Evolutionary conservation across 1,284 basidiomycete species (phyloP).

Genomic region (Austroboletus rostrupii): DNA sequence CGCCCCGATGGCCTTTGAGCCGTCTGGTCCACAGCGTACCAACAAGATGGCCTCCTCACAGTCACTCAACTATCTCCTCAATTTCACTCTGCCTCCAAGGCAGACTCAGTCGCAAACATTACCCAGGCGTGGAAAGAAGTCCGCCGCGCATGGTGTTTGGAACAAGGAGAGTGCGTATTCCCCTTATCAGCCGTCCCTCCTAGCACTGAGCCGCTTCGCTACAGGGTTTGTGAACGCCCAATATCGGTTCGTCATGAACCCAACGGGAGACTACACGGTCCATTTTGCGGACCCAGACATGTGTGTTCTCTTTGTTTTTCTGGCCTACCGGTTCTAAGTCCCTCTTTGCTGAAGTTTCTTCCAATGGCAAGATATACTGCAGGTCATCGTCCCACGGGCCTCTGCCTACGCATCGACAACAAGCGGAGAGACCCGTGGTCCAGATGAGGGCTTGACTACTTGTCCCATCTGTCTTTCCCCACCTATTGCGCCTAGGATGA

Average conservation of each 20-base stretch:
- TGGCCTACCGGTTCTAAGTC: slow-evolving; percentile 4
- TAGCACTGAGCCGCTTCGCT: slow-evolving; percentile 10
- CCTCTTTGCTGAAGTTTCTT: slow-evolving; percentile 63
- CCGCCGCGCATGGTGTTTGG: slow-evolving; percentile 61
- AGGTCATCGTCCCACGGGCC: slow-evolving; percentile 86
- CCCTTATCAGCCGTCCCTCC: slow-evolving; percentile 7
- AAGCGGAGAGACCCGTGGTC: slow-evolving; percentile 34
- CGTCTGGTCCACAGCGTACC: slow-evolving; percentile 46
- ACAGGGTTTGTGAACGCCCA: slow-evolving; percentile 90
- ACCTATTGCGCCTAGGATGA: slow-evolving; percentile 92
- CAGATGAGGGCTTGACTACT: slow-evolving; percentile 62
- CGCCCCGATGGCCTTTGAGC: slow-evolving; percentile 38
- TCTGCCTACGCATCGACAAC: slow-evolving; percentile 58
- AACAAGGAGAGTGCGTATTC: slow-evolving; percentile 79
- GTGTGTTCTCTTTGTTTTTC: slow-evolving; percentile 42
- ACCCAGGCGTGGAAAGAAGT: slow-evolving; percentile 72
- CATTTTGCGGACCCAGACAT: slow-evolving; percentile 96
- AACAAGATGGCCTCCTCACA: slow-evolving; percentile 65
- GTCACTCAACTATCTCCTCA: slow-evolving; percentile 74
- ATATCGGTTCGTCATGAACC: slow-evolving; percentile 92
- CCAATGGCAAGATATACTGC: slow-evolving; percentile 95
- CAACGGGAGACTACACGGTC: slow-evolving; percentile 87
- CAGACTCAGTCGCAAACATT: slow-evolving; percentile 55
- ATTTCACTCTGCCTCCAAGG: slow-evolving; percentile 80
- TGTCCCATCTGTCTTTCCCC: slow-evolving; percentile 95